Percentiles rank a stretch among this genome's conserved stretches.
phyloP scores from a whole-genome alignment of 805 yeast genomes.

The Teunomyces aglyptinius region DNA sequence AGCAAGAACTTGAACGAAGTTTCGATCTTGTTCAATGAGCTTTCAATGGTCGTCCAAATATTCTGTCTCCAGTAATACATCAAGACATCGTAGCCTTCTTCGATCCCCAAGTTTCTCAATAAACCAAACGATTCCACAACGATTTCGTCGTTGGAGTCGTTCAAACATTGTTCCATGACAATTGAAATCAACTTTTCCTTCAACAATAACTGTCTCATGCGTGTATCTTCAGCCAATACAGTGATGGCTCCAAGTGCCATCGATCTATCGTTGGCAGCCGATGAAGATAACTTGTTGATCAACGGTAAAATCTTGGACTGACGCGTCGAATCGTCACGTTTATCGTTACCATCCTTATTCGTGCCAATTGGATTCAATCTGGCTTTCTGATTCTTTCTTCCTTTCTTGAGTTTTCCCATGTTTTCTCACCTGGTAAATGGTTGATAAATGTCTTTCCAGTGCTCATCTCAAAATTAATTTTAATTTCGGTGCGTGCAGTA shows the following conservation, averaged over 20 bases:
- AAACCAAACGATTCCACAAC: conserved; percentile 80
- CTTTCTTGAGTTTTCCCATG: conserved; percentile 78
- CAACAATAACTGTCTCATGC: conserved; percentile 59
- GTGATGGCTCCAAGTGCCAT: conserved; percentile 75
- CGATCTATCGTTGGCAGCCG: conserved; percentile 67
- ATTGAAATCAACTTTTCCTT: conserved; percentile 70
- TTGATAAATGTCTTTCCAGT: neutral
- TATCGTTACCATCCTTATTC: conserved; percentile 13
- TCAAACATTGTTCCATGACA: conserved; percentile 60
- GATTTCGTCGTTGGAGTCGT: conserved; percentile 69
- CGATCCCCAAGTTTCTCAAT: conserved; percentile 73
- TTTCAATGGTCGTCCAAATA: conserved; percentile 62
- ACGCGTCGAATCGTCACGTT: conserved; percentile 47
- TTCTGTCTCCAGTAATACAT: conserved; percentile 74
- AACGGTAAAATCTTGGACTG: conserved; percentile 66
- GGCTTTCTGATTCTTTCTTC: conserved; percentile 37
- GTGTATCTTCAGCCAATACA: conserved; percentile 66
- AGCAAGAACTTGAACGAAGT: conserved; percentile 46
- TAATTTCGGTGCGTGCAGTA: conserved; percentile 1
- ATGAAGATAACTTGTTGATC: conserved; percentile 59
- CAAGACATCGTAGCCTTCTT: conserved; percentile 84
- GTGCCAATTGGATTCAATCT: conserved; percentile 36
- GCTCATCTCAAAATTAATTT: conserved; percentile 1
- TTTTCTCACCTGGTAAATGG: neutral
- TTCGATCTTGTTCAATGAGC: conserved; percentile 50